Percentiles rank a stretch among this genome's conserved stretches.
Evolutionary conservation across 2,329 filamentous ascomycete genomes (phyloP).

Genomic region (Dryadomyces quercivorus): DNA sequence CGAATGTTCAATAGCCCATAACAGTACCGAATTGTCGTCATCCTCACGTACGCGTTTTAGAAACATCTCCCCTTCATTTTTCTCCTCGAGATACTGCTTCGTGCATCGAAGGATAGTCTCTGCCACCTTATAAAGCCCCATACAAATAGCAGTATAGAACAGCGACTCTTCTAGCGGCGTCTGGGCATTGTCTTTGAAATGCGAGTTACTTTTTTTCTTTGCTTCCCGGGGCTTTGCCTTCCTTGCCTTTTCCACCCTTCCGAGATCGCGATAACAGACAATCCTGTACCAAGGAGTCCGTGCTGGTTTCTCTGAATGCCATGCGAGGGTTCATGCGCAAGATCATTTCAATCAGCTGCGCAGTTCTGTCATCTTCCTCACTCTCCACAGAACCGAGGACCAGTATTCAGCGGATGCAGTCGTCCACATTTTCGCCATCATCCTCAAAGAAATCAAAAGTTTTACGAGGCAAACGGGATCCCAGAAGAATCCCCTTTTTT

Average conservation of each 20-base stretch:
- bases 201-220: background rate
- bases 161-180: background rate
- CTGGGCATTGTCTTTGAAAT: background rate
- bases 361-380: background rate
- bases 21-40: background rate
- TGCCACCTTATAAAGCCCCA: background rate
- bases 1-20: background rate
- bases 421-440: background rate
- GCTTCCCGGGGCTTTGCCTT: background rate
- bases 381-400: background rate
- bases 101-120: background rate
- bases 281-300: background rate
- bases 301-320: background rate
- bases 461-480: background rate
- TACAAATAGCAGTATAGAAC: background rate
- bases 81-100: background rate
- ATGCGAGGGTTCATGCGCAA: background rate
- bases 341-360: background rate
- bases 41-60: background rate
- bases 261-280: background rate
- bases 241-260: background rate
- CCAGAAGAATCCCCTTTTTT: too few relatives aligned
- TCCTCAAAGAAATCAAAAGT: background rate
- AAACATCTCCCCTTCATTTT: background rate
- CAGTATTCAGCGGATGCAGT: background rate